Conservation (phyloP, 176 grass and related monocot species). For the Oryza brachyantha region DNA sequence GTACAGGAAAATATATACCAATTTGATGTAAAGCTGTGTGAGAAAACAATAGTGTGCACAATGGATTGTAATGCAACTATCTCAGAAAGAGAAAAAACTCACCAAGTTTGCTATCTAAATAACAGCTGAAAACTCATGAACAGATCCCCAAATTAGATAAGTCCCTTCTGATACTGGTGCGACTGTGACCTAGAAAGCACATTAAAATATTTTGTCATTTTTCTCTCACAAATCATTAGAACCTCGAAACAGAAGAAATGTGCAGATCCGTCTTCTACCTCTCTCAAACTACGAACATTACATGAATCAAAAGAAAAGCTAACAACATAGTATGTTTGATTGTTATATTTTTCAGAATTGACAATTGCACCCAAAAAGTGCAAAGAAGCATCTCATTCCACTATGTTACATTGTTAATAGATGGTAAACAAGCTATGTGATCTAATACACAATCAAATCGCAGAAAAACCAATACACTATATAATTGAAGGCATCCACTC, state of each 20-base stretch:
- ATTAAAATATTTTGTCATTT: neutral
- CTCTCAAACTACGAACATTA: too few species aligned
- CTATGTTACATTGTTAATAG: neutral
- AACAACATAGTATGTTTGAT: too few species aligned
- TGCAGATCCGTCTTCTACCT: too few species aligned
- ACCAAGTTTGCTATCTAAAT: neutral
- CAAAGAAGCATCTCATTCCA: neutral
- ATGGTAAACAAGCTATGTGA: neutral
- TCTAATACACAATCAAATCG: neutral
- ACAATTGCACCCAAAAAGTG: neutral
- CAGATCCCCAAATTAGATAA: neutral
- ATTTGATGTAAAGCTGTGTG: neutral
- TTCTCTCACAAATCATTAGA: neutral
- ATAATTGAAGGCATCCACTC: neutral
- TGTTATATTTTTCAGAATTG: too few species aligned
- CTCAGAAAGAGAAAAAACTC: neutral
- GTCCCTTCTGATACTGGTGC: neutral
- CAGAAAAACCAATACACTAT: neutral
- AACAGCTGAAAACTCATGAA: slow-evolving; percentile 9
- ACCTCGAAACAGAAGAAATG: too few species aligned
- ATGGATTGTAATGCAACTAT: neutral
- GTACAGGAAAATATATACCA: neutral
- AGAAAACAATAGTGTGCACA: neutral
- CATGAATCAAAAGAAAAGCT: too few species aligned
- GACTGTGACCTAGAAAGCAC: neutral